Conservation (phyloP, 1,139 yeast species). For the Yamadazyma diddensiae region DNA sequence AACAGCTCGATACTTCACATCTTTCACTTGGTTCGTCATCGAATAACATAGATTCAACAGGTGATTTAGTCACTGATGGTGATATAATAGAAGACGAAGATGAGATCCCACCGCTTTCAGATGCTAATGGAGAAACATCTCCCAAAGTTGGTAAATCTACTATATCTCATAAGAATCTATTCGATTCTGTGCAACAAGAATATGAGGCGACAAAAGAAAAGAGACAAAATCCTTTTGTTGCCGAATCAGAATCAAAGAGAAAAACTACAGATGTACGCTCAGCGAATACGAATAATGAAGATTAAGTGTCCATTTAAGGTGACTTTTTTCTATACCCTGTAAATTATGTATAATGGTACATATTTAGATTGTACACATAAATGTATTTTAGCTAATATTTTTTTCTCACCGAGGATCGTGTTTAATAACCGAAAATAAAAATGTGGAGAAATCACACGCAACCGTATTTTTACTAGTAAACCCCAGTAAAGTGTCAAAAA, state of each 20-base stretch:
- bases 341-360: conserved; percentile 1
- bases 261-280: conserved; percentile 1
- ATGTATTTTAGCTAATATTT: neutral
- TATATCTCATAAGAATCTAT: conserved; percentile 15
- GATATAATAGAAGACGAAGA: conserved; percentile 14
- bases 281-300: neutral
- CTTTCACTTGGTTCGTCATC: conserved; percentile 1
- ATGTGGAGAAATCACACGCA: conserved; percentile 2
- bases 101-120: too few relatives aligned
- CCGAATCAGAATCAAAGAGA: conserved; percentile 3
- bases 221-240: conserved; percentile 6
- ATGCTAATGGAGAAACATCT: too few relatives aligned
- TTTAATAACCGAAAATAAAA: neutral
- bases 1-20: conserved; percentile 9
- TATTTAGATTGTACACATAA: neutral
- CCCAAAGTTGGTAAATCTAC: too few relatives aligned
- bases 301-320: neutral
- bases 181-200: conserved; percentile 19
- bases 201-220: conserved; percentile 11
- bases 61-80: conserved; percentile 13
- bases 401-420: neutral
- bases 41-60: conserved; percentile 4
- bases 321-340: neutral
- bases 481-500: too few relatives aligned
- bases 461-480: too few relatives aligned